Base-by-base conservation (phyloP, 179 eudicot species). In the Silene coronaria region DNA sequence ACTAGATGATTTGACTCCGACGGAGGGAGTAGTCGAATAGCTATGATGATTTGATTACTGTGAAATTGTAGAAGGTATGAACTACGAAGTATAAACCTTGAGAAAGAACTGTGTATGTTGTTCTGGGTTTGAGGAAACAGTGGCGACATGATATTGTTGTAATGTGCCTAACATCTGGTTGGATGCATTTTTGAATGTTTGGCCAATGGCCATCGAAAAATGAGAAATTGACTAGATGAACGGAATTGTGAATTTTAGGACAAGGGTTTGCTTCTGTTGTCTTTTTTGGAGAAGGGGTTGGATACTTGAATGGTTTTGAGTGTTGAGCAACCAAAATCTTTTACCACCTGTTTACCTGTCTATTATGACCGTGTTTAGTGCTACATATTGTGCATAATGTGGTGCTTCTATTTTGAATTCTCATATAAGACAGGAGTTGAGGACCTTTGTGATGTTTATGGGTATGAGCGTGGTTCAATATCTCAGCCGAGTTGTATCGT, bases 1-100 rank as follows among this genome's bases (percentile, higher is more conserved):
- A n/a, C n/a, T n/a, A n/a, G n/a, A n/a, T n/a, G n/a, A n/a, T n/a
- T 42, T 11, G 48, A 42, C 48, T 2, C 13, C 0, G 48, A 6
- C 0, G 48, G 19, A 14, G 21, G 21, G 58, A 53, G 58, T 53
- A 42, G 34, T 2, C 32, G 27, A 67, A 67, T 67, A 7, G 38
- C 51, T 67, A 21, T 2, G 71, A 19, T 67, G 70, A 17, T 67
- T 30, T 32, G 22, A 67, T 67, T 34, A 19, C n/a, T 67, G 70
- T 48, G 23, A 17, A 66, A 24, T 6, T 66, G 14, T 12, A 6
- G 48, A 66, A 32, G 70, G 21, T 17, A 67, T 17, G n/a, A n/a
- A n/a, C n/a, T n/a, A n/a, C n/a, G 19, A 0, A 23, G 21, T 8
- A 36, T n/a, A 66, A n/a, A 30, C 42, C 5, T 28, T 63, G n/a